A percentile compares a stretch with the other conserved stretches of the same genome.
Conservation (phyloP, 176 grass and related monocot genomes). For the Aegilops speltoides region DNA sequence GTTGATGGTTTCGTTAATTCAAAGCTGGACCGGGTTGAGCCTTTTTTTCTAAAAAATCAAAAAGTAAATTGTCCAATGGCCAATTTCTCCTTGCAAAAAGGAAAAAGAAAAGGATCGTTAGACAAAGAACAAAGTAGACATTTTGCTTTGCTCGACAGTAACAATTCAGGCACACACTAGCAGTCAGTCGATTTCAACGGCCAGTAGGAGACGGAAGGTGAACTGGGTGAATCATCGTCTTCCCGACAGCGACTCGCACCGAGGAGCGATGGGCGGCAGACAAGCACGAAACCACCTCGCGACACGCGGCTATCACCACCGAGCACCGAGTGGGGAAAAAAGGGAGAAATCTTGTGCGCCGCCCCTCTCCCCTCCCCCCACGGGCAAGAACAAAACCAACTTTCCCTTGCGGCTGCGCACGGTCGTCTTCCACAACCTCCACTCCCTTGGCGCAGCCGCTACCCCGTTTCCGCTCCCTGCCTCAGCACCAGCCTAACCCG, state of each 20-base stretch:
- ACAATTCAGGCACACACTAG: not conserved
- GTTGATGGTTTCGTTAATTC: too few species aligned
- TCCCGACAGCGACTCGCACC: constrained; percentile 4
- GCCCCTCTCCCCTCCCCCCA: not conserved
- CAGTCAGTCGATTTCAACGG: not conserved
- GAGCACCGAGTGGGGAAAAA: not conserved
- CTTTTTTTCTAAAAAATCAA: too few species aligned
- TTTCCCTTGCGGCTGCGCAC: not conserved
- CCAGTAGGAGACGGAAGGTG: not conserved
- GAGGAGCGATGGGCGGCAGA: not conserved
- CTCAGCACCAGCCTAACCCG: constrained; percentile 24
- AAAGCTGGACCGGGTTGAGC: too few species aligned
- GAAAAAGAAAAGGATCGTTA: too few species aligned
- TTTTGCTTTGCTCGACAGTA: not conserved
- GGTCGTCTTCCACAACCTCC: not conserved
- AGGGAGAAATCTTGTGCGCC: not conserved
- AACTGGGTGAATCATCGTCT: not conserved
- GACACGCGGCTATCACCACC: constrained; percentile 5
- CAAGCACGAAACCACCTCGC: not conserved
- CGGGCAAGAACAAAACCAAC: not conserved
- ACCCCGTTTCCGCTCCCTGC: not conserved
- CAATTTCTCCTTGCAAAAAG: too few species aligned
- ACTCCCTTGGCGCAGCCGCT: not conserved
- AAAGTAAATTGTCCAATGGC: too few species aligned
- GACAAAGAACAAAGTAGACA: not conserved